Percentiles rank a stretch among this genome's conserved stretches.
phyloP scores from a whole-genome alignment of 305 asterid species.

The Fraxinus paxiana region DNA sequence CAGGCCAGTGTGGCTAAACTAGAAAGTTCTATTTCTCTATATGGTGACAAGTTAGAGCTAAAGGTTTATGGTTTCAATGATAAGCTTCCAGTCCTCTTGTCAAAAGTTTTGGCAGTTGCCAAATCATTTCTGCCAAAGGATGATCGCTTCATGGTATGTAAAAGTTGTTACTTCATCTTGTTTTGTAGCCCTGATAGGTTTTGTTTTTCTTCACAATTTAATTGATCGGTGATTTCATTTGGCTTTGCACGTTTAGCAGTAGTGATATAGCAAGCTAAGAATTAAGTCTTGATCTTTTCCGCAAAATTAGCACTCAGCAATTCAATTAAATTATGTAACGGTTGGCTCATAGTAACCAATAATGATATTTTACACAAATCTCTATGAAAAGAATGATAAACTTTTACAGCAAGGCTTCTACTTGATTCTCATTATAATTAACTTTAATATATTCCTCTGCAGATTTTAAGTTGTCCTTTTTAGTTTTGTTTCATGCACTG shows the following conservation, averaged over 20 bases:
- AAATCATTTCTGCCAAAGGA: constrained; percentile 73
- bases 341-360: neutral
- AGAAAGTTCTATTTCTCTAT: constrained; percentile 80
- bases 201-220: neutral
- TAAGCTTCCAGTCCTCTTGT: constrained; percentile 83
- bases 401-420: neutral
- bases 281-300: neutral
- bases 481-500: constrained; percentile 25
- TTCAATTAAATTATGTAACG: constrained; percentile 16
- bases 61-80: constrained; percentile 94
- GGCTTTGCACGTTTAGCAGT: neutral
- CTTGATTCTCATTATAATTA: constrained; percentile 14
- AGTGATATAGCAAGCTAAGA: neutral
- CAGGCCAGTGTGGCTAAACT: constrained; percentile 95
- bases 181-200: constrained; percentile 2
- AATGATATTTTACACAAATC: neutral
- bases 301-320: constrained; percentile 7
- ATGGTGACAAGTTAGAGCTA: constrained; percentile 88
- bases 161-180: constrained; percentile 12
- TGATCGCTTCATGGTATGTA: constrained; percentile 82
- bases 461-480: constrained; percentile 13
- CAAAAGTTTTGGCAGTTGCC: constrained; percentile 68
- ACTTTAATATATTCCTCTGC: constrained; percentile 20
- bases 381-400: neutral
- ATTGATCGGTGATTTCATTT: neutral